These are phyloP conservation scores for Apophysomyces ossiformis DNA, from an alignment of 371 early-diverging fungal genomes.

Conservation along the genomic window DNA sequence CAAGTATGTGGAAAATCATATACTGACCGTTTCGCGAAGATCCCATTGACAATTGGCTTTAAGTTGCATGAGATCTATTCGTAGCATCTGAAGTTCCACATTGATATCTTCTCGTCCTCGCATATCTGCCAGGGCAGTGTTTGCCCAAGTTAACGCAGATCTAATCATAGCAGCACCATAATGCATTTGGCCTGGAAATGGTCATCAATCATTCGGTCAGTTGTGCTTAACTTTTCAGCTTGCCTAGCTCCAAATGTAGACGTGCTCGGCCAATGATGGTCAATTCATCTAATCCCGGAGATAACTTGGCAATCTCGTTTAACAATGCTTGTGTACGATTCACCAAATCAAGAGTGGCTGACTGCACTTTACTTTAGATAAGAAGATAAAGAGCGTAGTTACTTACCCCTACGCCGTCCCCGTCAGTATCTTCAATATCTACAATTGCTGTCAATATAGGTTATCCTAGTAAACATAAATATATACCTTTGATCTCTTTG, in stretches of 20 bases:
- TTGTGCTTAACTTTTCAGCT: not conserved
- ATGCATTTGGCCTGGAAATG: slow-evolving; percentile 9
- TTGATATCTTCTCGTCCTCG: slow-evolving; percentile 2
- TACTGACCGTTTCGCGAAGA: slow-evolving; percentile 21
- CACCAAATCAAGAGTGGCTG: not conserved
- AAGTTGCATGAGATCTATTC: slow-evolving; percentile 21
- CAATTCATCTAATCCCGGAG: not conserved
- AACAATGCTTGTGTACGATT: not conserved
- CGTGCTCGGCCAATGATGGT: not conserved
- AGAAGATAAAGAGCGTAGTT: not conserved
- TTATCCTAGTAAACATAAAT: not conserved
- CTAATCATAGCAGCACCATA: slow-evolving; percentile 13
- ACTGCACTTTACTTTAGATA: not conserved
- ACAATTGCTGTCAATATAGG: not conserved
- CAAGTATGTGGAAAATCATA: not conserved
- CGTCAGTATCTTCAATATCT: not conserved
- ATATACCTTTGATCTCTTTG: slow-evolving; percentile 20
- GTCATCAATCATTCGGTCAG: not conserved
- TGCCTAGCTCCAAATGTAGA: not conserved
- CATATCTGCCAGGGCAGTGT: slow-evolving; percentile 16
- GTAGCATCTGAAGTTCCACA: slow-evolving; percentile 9
- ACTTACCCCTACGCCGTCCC: not conserved
- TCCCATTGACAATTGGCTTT: slow-evolving; percentile 26
- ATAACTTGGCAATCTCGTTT: not conserved
- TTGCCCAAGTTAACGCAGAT: slow-evolving; percentile 17